Evolutionary conservation across 2,329 filamentous ascomycete species (phyloP), one percentile per base, ranked within the genome.

Genomic region (Podosphaera fusca): DNA sequence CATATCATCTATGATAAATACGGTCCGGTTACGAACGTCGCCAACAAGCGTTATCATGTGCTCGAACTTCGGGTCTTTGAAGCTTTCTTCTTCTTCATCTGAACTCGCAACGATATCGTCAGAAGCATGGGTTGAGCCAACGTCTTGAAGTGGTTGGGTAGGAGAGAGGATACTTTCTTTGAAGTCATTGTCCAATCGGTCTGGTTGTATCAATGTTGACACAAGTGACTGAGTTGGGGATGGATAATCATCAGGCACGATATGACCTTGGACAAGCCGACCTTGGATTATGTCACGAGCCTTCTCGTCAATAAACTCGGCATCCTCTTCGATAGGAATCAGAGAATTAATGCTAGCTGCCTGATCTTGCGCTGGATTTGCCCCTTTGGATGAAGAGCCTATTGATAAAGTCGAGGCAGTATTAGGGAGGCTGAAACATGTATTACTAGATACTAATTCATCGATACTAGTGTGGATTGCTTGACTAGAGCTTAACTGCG

Each of bases 1-100:
- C 85, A 98, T 96, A 69, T 98, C 92, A 68, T 98, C 92, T 55
- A 98, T 85, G 60, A 98, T 88, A 67, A 98, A 84, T 56, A 96
- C 92, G 0, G 87, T 83, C 58, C 87, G 81, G 67, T 87, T 81
- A 66, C 82, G 84, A 59, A 98, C 92, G 65, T 96, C 87, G 59
- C 92, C 92, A 12, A 98, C 92, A n/a, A 98, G 75, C 0, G 92
- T 98, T 64, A 98, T 94, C 74, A 90, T 95, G 66, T 89, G 88
- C 72, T 98, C 92, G 30, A 90, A 75, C 59, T 84, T 82, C 9
- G 84, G 80, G 63, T 90, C 81, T 64, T 84, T 79, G 56, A 90
- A 79, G n/a, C 82, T 81, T 63, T 94, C 87, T 65, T 98, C 92
- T 69, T 96, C 92, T 60, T 95, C 90, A 62, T 95, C 92, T 10